Conservation (phyloP, 148 eudicot species). For the Rhododendron vialii region DNA sequence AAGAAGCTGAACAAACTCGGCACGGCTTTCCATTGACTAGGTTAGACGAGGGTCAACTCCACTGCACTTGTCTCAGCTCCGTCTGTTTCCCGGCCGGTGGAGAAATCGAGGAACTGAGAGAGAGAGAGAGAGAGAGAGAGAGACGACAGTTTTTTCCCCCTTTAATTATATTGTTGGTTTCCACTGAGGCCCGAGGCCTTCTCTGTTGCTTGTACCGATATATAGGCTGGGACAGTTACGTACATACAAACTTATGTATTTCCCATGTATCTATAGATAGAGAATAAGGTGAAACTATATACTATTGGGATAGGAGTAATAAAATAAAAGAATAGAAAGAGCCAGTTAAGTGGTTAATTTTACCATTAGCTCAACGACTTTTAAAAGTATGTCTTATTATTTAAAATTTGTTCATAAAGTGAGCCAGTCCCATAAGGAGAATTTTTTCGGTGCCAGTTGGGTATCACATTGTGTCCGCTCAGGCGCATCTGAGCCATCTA, state of each 20-base stretch:
- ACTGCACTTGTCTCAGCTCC: not conserved
- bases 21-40: not conserved
- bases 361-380: no score
- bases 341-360: no score
- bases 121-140: not conserved
- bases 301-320: no score
- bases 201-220: not conserved
- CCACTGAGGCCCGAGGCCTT: not conserved
- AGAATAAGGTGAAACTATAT: not conserved
- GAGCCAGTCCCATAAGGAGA: no score
- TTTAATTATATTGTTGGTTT: not conserved
- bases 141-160: constrained; percentile 7
- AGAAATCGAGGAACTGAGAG: not conserved
- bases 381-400: no score
- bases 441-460: no score
- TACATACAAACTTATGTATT: not conserved
- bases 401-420: no score
- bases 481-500: rapidly evolving
- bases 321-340: no score
- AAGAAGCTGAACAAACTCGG: not conserved
- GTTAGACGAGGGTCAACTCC: not conserved
- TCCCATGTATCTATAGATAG: not conserved
- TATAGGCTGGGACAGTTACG: not conserved
- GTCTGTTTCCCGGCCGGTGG: constrained; percentile 5
- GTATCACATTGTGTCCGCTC: no score